Base-by-base conservation (phyloP, 441 rosid species). In the Syzygium malaccense region DNA sequence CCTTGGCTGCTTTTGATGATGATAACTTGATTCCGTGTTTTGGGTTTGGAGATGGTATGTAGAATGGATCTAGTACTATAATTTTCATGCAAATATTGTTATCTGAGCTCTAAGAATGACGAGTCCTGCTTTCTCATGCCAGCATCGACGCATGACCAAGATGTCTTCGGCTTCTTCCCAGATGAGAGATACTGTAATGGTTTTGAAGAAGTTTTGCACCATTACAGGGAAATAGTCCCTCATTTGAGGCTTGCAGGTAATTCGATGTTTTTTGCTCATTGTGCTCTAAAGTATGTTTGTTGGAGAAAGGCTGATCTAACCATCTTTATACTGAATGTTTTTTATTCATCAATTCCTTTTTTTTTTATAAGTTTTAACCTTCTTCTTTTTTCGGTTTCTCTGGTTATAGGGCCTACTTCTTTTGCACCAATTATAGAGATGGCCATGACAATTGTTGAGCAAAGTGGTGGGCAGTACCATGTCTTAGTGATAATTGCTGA, bases 381-480 rank as follows among this genome's bases (percentile, higher is more conserved):
- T 19, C 17, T 66, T 30, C 18, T 66, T 20, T 37, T 75, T 37
- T 37, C 0, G n/a, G n/a, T 0, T 71, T 75, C 83, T 75, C 51
- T 75, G 83, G 51, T 75, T n/a, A 75, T 23, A 85, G 86, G 86
- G 0, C 86, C 86, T 32, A 85, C 86, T 85, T 85, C 86, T 45
- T 85, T 85, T 71, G 80, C 80, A 11, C 80, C 80, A 0, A 71
- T 71, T 37, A 71, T 71, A 71, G 80, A 71, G 80, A 85, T 85
- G 86, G 86, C 64, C 64, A 85, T 55, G 41, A 85, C 86, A 26
- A 85, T 85, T 13, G 86, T 85, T 30, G 86, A 85, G 15, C 86
- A 32, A 85, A 85, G 87, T 85, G 87, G 66, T 14, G 87, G 87
- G 7, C 87, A 85, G 87, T 85, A 85, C 87, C 87, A 85, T 85